Evolutionary conservation across 163 green algal genomes (phyloP), one percentile per base, ranked within the genome.

Genomic region (Chlamydomonas reinhardtii): DNA sequence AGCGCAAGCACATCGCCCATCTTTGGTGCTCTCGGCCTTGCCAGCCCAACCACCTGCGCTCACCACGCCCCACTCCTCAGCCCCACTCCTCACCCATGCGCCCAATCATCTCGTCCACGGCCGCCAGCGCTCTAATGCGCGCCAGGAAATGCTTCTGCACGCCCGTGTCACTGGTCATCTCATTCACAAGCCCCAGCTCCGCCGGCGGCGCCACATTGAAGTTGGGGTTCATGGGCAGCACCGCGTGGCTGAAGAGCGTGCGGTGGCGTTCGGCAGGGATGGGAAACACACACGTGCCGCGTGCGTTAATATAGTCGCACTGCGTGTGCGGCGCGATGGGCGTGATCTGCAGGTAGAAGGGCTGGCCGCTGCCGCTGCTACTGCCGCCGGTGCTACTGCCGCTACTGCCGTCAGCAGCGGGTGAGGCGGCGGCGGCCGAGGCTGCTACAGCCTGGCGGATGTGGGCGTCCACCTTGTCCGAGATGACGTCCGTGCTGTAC

Each of bases 311-410:
- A 5, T 31, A 52, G 48, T 82, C 64, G 64, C 87, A 89, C 27
- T 71, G 64, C 24, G 82, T 82, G 68, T 91, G 87, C 17, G 79
- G 83, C 12, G 79, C 82, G 59, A 91, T 83, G 39, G 87, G 82
- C 2, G 70, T 74, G 24, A 89, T 11, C 62, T 89, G 76, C 34
- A 91, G 62, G 76, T 89, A 91, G 72, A 91, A 91, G 14, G 87
- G 87, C 62, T 91, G 71, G 29, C 74, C 76, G 48, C 48, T 19
- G 9, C 48, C 8, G 39, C 39, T 8, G 48, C 48, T 14, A 14
- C 48, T n/a, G 29, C 74, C 76, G 48, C 48, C 9, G 9, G 11
- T 48, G 39, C 39, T 8, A 14, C 48, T 14, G 48, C 48, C 19
- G 48, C 48, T 56, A 56, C 48, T 56, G 48, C 48, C 48, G 48